A percentile compares a stretch with the other conserved stretches of the same genome.
Conservation (phyloP, 768 basidiomycete species). For the Amylocystis lapponica region DNA sequence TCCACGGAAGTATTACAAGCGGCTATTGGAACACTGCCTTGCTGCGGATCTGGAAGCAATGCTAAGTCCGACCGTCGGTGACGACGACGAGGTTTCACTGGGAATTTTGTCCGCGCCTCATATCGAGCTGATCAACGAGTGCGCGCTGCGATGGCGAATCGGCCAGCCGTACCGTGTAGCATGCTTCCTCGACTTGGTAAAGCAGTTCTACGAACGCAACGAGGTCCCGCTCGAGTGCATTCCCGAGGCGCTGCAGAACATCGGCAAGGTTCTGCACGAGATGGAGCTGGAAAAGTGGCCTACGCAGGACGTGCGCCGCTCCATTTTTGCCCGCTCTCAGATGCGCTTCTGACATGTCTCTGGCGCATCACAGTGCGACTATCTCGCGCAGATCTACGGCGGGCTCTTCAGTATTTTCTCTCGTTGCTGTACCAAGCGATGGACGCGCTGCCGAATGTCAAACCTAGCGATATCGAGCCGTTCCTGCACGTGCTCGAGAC, state of each 20-base stretch:
- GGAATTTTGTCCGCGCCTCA: constrained; percentile 81
- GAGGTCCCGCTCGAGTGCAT: constrained; percentile 94
- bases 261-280: constrained; percentile 67
- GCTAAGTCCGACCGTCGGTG: constrained; percentile 86
- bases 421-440: constrained; percentile 79
- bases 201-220: constrained; percentile 80
- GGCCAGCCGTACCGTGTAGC: constrained; percentile 69
- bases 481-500: constrained; percentile 66
- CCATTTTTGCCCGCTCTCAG: no score
- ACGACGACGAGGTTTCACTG: constrained; percentile 91
- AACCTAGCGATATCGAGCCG: constrained; percentile 60
- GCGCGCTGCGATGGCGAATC: constrained; percentile 87
- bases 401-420: constrained; percentile 83
- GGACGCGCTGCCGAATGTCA: constrained; percentile 70
- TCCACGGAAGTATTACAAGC: constrained; percentile 79
- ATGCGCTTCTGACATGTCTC: constrained; percentile 1
- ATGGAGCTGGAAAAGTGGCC: constrained; percentile 74
- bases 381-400: constrained; percentile 61
- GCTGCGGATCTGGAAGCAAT: constrained; percentile 83
- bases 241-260: constrained; percentile 76
- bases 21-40: constrained; percentile 79
- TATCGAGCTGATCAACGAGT: constrained; percentile 80
- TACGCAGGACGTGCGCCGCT: constrained; percentile 66
- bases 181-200: constrained; percentile 82
- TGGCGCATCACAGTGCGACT: constrained; percentile 48